Evolutionary conservation across 2,329 filamentous ascomycete species (phyloP).

Genomic region (Colletotrichum magnum): DNA sequence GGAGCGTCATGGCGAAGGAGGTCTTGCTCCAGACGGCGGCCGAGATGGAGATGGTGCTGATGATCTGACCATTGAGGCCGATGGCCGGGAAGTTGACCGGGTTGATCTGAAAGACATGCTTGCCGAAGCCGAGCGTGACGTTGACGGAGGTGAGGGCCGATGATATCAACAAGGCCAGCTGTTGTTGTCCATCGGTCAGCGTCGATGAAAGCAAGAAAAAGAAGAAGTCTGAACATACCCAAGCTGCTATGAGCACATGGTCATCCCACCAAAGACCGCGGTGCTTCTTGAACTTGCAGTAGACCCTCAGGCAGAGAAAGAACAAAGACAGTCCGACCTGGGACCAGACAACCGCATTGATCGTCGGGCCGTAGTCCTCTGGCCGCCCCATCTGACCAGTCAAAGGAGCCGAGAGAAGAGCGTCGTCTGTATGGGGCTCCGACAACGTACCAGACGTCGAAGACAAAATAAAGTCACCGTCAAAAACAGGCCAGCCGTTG

Average conservation of each 20-base stretch:
- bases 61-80: constrained; percentile 46
- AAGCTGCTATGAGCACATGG: constrained; percentile 45
- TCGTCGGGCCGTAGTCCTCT: constrained; percentile 35
- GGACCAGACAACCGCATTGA: constrained; percentile 42
- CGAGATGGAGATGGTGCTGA: constrained; percentile 50
- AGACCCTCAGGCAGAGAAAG: constrained; percentile 44
- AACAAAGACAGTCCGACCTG: constrained; percentile 40
- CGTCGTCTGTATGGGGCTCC: background rate
- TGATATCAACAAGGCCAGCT: constrained; percentile 27
- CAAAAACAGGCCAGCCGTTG: constrained; percentile 30
- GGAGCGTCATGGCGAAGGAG: constrained; percentile 54
- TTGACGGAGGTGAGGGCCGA: constrained; percentile 10
- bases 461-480: background rate
- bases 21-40: constrained; percentile 55
- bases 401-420: background rate
- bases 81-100: constrained; percentile 29
- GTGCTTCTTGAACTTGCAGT: constrained; percentile 45
- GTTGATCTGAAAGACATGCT: constrained; percentile 39
- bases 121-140: constrained; percentile 40
- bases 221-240: constrained; percentile 38
- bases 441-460: constrained; percentile 6
- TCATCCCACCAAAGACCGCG: constrained; percentile 49
- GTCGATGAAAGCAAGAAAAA: background rate
- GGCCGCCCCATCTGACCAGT: constrained; percentile 33
- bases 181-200: no score